A percentile compares a stretch with the other conserved stretches of the same genome.
Conservation (phyloP, 371 early-diverging fungal genomes). For the Fennellomyces sp. region DNA sequence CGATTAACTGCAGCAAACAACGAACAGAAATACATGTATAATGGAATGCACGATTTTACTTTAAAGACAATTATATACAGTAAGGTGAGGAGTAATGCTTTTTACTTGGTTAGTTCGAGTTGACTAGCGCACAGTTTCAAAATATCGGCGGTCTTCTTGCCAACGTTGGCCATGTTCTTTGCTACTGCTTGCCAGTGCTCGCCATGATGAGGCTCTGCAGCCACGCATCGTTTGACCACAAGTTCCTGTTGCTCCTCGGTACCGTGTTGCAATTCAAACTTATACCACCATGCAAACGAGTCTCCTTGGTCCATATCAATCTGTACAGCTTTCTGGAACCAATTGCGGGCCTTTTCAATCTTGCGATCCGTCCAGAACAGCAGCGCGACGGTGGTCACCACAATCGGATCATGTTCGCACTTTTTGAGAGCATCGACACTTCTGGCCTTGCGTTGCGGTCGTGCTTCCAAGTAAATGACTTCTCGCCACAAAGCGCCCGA, state of each 20-base stretch:
- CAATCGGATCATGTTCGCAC: conserved; percentile 85
- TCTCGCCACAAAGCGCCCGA: conserved; percentile 91
- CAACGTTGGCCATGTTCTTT: conserved; percentile 76
- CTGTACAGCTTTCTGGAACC: conserved; percentile 87
- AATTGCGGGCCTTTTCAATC: conserved; percentile 89
- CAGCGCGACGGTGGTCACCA: conserved; percentile 84
- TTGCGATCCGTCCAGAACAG: conserved; percentile 94
- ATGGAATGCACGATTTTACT: too few species aligned
- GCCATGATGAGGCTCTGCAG: conserved; percentile 90
- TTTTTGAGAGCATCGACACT: conserved; percentile 91
- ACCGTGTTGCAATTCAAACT: conserved; percentile 87
- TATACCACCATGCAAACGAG: conserved; percentile 94
- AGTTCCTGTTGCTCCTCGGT: conserved; percentile 57
- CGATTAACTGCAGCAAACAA: too few species aligned
- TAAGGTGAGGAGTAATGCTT: too few species aligned
- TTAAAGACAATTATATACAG: too few species aligned
- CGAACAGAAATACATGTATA: too few species aligned
- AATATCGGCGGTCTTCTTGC: conserved; percentile 69
- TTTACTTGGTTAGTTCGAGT: conserved; percentile 13
- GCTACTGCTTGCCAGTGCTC: conserved; percentile 83
- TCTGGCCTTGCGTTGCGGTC: conserved; percentile 87
- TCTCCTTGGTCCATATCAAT: conserved; percentile 91
- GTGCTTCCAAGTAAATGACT: conserved; percentile 84
- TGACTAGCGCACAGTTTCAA: conserved; percentile 62
- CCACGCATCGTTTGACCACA: conserved; percentile 71